Base-by-base conservation (phyloP, 2,329 filamentous ascomycete genomes). In the Fusarium incarnatum region DNA sequence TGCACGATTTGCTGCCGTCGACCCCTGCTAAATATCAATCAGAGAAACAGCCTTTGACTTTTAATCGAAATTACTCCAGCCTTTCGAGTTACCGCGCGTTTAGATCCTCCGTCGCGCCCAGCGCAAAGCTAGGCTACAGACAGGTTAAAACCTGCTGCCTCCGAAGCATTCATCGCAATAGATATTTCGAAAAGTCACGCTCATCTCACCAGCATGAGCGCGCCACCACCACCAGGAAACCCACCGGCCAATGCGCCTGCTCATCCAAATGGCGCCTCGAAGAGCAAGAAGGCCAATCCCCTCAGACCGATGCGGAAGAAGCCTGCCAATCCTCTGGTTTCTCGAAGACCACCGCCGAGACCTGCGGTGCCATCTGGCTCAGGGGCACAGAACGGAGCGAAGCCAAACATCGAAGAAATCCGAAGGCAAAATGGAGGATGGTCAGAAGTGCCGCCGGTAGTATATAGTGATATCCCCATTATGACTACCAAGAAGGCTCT, bases 401-500 rank as follows among this genome's bases (percentile, higher is more conserved):
- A 77, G 32, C 74, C 76, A 27, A 80, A 74, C 42, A 81, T 83
- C 25, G 83, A 84, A 50, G 81, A 79, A 34, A 77, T 80, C 60
- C 84, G 83, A 48, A 78, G 78, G 60, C 79, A 82, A 67, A 83
- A 86, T 73, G 85, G 83, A 44, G 89, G 88, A 45, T 91, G 88
- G 88, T 87, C 86, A 6, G 82, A 85, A 47, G 82, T 86, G 28
- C 81, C 85, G 3, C 82, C 84, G 4, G 75, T 77, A 1, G 79
- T 81, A 23, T 90, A 90, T 74, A 81, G 73, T 16, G 85, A 87
- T 42, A 85, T 85, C 73, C 93, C 93, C 16, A 85, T 98, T 20
- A 88, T 94, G 70, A 93, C 94, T 9, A 97, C 93, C 9, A 97
- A 97, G 80, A 90, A 91, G 75, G 89, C 91, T 12, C 81, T 97